Evolutionary conservation across 805 yeast species (phyloP), one percentile per base, ranked within the genome.

Genomic region (Isabelozyma heimii): DNA sequence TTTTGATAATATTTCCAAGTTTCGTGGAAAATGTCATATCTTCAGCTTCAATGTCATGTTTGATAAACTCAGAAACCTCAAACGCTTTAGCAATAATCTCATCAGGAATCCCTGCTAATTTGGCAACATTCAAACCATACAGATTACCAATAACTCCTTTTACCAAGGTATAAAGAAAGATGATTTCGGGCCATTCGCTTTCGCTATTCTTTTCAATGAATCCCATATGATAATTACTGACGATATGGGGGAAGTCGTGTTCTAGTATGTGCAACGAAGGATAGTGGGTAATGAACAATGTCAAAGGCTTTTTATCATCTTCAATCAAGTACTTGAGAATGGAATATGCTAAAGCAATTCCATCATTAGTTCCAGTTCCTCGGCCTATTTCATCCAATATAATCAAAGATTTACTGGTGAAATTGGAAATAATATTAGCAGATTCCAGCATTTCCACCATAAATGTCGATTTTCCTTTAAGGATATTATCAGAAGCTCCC

Each of bases 61-160:
- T 68, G 57, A 70, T 52, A 28, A 52, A 52, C 44, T 65, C 67
- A 9, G 83, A 72, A 14, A 70, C 60, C 15, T 47, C 44, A 43
- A 55, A 66, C 0, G 89, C 89, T 3, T 61, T 56, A 1, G 67
- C 62, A 4, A 84, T 70, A 6, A 85, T 69, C 1, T 58, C 60
- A 3, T 57, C 59, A 0, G 84, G 81, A 1, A 91, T 66, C 0
- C 81, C 81, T 0, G 97, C 94, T 49, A 90, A 59, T 50, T 81
- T 77, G 0, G 97, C 97, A 37, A 89, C 96, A 60, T 91, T 89
- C 35, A 91, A 70, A 1, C 97, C 97, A 63, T 85, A 90, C 47
- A 91, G 87, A 47, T 84, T 78, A 40, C 79, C 65, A 16, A 71
- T 67, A 8, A 70, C 74, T 1, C 79, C 79, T 14, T 50, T 44